These are phyloP conservation scores for Lophium mytilinum DNA, from an alignment of 495 filamentous ascomycete genomes.

Conservation along the genomic window DNA sequence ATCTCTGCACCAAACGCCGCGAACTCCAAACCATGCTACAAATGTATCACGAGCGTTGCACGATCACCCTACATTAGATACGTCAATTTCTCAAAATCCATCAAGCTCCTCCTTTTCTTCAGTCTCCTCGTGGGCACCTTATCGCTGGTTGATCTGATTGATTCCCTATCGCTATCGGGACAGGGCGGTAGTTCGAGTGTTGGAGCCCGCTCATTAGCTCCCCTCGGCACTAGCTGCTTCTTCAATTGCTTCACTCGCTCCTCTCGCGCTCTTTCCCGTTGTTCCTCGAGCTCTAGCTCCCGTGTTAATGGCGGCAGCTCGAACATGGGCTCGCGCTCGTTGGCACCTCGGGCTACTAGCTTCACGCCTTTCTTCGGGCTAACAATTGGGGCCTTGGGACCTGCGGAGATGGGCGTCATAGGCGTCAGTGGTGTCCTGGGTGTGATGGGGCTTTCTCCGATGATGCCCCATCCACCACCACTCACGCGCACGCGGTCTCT, in stretches of 20 bases:
- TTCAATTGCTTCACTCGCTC: background rate
- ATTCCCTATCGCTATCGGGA: background rate
- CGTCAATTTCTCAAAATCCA: conserved; percentile 7
- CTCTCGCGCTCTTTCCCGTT: background rate
- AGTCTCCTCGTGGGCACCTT: background rate
- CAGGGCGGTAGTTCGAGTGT: conserved; percentile 18
- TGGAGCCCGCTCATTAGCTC: conserved; percentile 5
- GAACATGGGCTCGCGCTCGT: conserved; percentile 14
- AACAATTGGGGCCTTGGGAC: background rate
- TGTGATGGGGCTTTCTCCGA: conserved; percentile 1
- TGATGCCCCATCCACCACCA: conserved; percentile 6
- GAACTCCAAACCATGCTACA: background rate
- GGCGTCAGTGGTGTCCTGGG: conserved; percentile 15
- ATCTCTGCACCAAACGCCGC: too few species aligned
- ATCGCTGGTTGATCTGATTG: too few species aligned
- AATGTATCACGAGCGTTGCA: background rate
- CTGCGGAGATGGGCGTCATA: conserved; percentile 12
- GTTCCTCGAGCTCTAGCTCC: background rate
- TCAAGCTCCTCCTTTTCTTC: conserved; percentile 20
- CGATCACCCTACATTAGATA: background rate
- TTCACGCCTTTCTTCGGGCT: conserved; percentile 4
- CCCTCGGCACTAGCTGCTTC: background rate
- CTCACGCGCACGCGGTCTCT: background rate
- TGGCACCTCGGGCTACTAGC: conserved; percentile 20
- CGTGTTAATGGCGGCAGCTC: background rate